Evolutionary conservation across 2,329 filamentous ascomycete species (phyloP).

Genomic region (Microthyrium microscopicum): DNA sequence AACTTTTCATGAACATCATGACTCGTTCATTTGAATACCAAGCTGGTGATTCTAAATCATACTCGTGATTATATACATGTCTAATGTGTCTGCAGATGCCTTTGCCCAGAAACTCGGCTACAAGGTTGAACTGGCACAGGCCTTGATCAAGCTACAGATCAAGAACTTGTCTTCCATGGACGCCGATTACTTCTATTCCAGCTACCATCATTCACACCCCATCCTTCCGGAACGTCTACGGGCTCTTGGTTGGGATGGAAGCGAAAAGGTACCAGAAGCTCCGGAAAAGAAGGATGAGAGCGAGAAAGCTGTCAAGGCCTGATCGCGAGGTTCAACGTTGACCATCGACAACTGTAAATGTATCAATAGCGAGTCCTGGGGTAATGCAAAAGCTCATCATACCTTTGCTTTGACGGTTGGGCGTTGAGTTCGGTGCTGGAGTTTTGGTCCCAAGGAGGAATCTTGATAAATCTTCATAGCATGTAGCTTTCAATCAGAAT

Average conservation of each 20-base stretch:
- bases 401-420: conserved; percentile 13
- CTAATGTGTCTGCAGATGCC: conserved; percentile 35
- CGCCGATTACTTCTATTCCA: conserved; percentile 94
- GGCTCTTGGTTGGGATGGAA: conserved; percentile 73
- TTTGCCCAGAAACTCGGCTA: conserved; percentile 81
- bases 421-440: not conserved
- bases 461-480: not conserved
- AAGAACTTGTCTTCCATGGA: conserved; percentile 98
- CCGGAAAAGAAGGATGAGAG: conserved; percentile 34
- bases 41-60: conserved; percentile 43
- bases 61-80: conserved; percentile 5
- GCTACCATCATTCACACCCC: conserved; percentile 96
- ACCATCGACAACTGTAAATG: conserved; percentile 28
- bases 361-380: not conserved
- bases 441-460: not conserved
- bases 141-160: conserved; percentile 92
- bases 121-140: conserved; percentile 63
- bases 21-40: conserved; percentile 93
- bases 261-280: conserved; percentile 35
- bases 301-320: conserved; percentile 48
- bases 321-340: conserved; percentile 72
- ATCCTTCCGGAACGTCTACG: conserved; percentile 86
- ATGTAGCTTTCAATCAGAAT: not conserved
- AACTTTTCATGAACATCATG: conserved; percentile 89
- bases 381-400: conserved; percentile 3